Evolutionary conservation across 179 eudicot genomes (phyloP).

Genomic region (Beta macrorhiza): DNA sequence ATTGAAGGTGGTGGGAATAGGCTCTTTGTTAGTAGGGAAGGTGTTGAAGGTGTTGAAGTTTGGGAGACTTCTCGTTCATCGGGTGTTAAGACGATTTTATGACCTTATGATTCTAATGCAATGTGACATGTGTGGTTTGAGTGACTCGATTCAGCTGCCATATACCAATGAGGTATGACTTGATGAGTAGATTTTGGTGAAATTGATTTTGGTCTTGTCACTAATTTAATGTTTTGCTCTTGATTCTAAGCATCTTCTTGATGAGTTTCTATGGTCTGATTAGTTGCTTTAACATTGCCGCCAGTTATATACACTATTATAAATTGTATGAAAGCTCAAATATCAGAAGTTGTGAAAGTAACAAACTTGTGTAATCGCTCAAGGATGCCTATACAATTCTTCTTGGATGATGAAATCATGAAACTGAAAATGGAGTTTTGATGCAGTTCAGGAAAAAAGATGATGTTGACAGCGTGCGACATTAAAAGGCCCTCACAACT

Average conservation of each 20-base stretch:
- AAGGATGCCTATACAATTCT: background rate
- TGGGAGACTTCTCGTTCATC: slow-evolving; percentile 61
- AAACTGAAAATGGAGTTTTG: background rate
- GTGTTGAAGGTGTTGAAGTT: slow-evolving; percentile 82
- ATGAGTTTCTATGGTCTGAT: background rate
- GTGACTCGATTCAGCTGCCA: background rate
- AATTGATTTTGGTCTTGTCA: background rate
- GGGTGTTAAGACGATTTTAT: slow-evolving; percentile 13
- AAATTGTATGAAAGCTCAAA: background rate
- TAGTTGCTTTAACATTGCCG: background rate
- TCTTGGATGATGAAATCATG: background rate
- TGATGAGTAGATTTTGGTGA: background rate
- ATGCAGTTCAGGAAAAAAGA: background rate
- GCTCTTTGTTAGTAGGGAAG: slow-evolving; percentile 70
- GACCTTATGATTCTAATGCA: slow-evolving; percentile 5
- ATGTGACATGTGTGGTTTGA: background rate
- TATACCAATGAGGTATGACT: background rate
- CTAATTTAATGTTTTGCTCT: background rate
- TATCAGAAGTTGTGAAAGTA: background rate
- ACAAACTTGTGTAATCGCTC: background rate
- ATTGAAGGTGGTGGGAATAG: slow-evolving; percentile 79
- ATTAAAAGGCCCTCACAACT: background rate
- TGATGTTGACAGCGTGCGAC: background rate
- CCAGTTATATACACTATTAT: background rate
- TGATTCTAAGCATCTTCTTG: background rate